Conservation (phyloP, 441 rosid genomes). For the Syzygium syzygioides region DNA sequence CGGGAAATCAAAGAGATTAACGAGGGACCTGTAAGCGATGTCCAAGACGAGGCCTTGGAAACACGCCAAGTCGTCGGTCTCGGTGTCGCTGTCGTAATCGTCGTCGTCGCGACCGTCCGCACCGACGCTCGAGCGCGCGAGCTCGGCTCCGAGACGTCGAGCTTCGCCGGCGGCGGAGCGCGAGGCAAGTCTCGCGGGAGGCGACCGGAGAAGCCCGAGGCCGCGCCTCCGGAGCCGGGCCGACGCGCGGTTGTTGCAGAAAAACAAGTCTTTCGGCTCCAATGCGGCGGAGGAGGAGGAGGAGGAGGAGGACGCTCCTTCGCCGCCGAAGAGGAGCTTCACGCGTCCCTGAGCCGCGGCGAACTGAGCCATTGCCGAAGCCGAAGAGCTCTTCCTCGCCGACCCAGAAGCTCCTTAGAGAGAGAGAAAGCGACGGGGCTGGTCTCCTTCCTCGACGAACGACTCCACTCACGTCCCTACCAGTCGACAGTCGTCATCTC, state of each 20-base stretch:
- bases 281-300: background rate
- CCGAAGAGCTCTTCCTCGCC: background rate
- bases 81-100: constrained; percentile 7
- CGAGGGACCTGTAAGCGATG: constrained; percentile 5
- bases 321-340: background rate
- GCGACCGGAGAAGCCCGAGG: background rate
- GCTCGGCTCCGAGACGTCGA: background rate
- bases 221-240: background rate
- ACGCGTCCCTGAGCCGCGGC: constrained; percentile 3
- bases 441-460: background rate
- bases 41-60: constrained; percentile 13
- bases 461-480: background rate
- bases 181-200: background rate
- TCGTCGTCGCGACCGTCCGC: background rate
- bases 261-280: background rate
- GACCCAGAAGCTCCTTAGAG: background rate
- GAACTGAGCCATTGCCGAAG: background rate
- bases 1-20: background rate
- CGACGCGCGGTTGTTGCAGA: background rate
- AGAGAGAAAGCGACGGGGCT: background rate
- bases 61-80: constrained; percentile 1
- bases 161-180: background rate
- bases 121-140: background rate
- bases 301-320: background rate
- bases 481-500: background rate